phyloP scores from a whole-genome alignment of 2,329 filamentous ascomycete species.

The Colletotrichum graminicola region DNA sequence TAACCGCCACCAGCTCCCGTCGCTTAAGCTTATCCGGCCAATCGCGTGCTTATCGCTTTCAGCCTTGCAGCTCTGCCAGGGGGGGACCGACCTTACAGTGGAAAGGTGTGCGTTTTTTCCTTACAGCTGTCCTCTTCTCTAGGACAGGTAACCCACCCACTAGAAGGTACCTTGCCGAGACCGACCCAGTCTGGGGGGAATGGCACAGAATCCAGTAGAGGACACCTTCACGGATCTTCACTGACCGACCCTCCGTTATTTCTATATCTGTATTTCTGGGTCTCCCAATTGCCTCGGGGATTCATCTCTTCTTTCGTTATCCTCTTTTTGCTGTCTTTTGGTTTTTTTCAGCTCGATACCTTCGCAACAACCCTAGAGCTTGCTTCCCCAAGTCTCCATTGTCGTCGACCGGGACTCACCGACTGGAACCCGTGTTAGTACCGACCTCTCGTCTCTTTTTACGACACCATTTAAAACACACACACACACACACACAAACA shows the following conservation, averaged over 20 bases:
- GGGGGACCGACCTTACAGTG: not conserved
- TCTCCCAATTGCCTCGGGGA: constrained; percentile 12
- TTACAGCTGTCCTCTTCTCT: constrained; percentile 42
- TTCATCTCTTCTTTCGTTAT: constrained; percentile 9
- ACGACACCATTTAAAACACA: constrained; percentile 10
- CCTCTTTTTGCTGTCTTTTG: constrained; percentile 10
- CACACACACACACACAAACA: not conserved
- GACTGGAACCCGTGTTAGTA: constrained; percentile 22
- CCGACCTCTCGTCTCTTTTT: constrained; percentile 18
- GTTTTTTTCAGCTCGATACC: not conserved
- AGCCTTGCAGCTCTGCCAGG: constrained; percentile 33
- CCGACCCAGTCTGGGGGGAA: constrained; percentile 28
- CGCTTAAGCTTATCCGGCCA: constrained; percentile 36
- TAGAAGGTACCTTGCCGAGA: constrained; percentile 27
- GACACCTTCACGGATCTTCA: constrained; percentile 39
- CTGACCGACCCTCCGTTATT: constrained; percentile 26
- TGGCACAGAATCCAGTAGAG: constrained; percentile 38
- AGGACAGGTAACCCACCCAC: constrained; percentile 35
- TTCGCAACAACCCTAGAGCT: constrained; percentile 6
- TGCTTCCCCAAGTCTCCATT: constrained; percentile 19
- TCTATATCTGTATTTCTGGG: constrained; percentile 29
- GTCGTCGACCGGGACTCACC: constrained; percentile 28
- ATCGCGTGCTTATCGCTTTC: constrained; percentile 28
- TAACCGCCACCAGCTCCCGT: constrained; percentile 30
- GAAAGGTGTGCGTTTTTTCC: constrained; percentile 25